Conservation (phyloP, 371 early-diverging fungal genomes). For the Rhizopus stolonifer region DNA sequence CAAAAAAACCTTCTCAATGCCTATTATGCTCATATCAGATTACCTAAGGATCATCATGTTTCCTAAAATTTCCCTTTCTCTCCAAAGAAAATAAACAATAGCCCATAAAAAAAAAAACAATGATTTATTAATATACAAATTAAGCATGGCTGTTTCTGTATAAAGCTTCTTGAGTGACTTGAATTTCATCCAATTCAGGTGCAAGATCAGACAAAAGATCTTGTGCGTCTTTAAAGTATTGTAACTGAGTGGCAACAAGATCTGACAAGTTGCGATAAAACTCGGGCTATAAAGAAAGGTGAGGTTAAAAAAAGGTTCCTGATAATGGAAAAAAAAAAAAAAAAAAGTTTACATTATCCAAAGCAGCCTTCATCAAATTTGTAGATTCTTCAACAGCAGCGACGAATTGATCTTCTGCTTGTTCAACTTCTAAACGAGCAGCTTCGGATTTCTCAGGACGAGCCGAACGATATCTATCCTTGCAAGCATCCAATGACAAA, state of each 20-base stretch:
- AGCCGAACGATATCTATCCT: constrained; percentile 71
- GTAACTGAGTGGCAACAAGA: constrained; percentile 81
- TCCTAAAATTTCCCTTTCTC: no score
- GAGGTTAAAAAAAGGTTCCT: background rate
- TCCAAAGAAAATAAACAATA: no score
- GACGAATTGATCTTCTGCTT: constrained; percentile 90
- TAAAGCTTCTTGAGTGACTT: constrained; percentile 86
- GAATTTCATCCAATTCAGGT: constrained; percentile 91
- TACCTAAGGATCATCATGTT: no score
- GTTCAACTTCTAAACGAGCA: constrained; percentile 79
- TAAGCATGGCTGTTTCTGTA: constrained; percentile 62
- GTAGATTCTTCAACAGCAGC: constrained; percentile 89
- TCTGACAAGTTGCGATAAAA: constrained; percentile 80
- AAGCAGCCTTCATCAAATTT: constrained; percentile 86
- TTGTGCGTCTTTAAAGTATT: constrained; percentile 79
- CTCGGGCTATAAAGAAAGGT: constrained; percentile 61
- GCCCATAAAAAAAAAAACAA: no score
- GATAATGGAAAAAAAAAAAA: no score
- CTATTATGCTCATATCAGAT: no score
- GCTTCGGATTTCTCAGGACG: constrained; percentile 70
- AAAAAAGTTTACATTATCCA: constrained; percentile 68
- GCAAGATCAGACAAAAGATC: constrained; percentile 77
- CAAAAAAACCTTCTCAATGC: no score
- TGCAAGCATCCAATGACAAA: constrained; percentile 79
- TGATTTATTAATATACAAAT: constrained; percentile 3